A percentile compares a stretch with the other conserved stretches of the same genome.
Evolutionary conservation across 805 yeast species (phyloP).

Genomic region (Yarrowia sp.): DNA sequence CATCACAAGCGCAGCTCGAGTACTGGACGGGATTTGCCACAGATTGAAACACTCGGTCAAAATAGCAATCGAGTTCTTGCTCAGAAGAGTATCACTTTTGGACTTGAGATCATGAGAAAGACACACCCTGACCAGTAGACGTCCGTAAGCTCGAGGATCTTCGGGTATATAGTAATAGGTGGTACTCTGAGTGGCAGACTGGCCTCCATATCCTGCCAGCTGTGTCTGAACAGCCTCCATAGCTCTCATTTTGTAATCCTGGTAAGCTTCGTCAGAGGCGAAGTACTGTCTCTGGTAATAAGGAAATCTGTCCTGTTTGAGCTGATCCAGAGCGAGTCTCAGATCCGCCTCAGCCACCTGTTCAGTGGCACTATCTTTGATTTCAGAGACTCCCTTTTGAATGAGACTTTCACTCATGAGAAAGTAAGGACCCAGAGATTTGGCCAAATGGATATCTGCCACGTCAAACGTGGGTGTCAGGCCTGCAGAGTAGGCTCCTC

Average conservation of each 20-base stretch:
- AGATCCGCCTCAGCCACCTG: conserved; percentile 49
- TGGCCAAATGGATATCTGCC: conserved; percentile 62
- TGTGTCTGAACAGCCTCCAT: conserved; percentile 10
- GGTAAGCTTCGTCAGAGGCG: conserved; percentile 49
- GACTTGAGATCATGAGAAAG: conserved; percentile 52
- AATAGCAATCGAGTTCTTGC: conserved; percentile 56
- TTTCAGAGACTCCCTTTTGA: conserved; percentile 61
- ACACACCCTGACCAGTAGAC: conserved; percentile 54
- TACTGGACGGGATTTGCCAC: conserved; percentile 65
- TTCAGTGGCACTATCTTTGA: conserved; percentile 55
- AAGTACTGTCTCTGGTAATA: conserved; percentile 52
- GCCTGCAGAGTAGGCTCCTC: neutral
- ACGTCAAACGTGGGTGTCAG: conserved; percentile 59
- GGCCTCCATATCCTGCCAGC: neutral
- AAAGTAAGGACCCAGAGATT: conserved; percentile 60
- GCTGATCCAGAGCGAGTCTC: conserved; percentile 43
- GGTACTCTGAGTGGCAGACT: neutral
- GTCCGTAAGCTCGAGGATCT: conserved; percentile 53
- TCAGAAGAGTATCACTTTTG: conserved; percentile 44
- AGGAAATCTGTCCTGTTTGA: conserved; percentile 49
- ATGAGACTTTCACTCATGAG: conserved; percentile 56
- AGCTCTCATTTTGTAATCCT: conserved; percentile 52
- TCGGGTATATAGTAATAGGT: conserved; percentile 53
- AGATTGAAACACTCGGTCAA: conserved; percentile 56
- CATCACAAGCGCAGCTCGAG: conserved; percentile 59